Conservation (phyloP, 306 rosid species). For the Luffa aegyptiaca region DNA sequence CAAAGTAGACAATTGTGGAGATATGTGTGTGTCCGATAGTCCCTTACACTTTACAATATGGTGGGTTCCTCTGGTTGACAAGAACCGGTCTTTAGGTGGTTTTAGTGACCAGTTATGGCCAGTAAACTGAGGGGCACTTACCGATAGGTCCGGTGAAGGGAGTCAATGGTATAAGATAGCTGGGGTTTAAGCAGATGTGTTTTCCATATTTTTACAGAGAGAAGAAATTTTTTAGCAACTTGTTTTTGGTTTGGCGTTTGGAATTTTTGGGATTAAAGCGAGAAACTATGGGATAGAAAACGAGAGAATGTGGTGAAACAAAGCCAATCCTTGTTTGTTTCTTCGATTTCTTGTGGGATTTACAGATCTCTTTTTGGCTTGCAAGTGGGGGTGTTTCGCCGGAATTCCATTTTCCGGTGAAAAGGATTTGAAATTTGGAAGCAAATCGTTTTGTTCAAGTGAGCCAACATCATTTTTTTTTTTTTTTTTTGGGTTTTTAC, state of each 20-base stretch:
- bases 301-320: conserved; percentile 15
- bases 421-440: conserved; percentile 24
- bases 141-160: conserved; percentile 45
- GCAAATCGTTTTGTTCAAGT: conserved; percentile 32
- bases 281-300: conserved; percentile 21
- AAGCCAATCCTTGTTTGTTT: conserved; percentile 8
- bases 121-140: conserved; percentile 19
- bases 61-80: conserved; percentile 37
- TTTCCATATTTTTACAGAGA: background rate
- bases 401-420: conserved; percentile 17
- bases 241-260: background rate
- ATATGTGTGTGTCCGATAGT: too few species aligned
- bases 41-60: background rate
- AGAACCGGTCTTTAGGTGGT: conserved; percentile 66
- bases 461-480: conserved; percentile 26
- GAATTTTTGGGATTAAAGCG: background rate
- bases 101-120: conserved; percentile 40
- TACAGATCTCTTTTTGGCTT: conserved; percentile 38
- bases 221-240: background rate
- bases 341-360: conserved; percentile 23
- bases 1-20: too few species aligned
- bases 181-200: conserved; percentile 56
- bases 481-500: background rate
- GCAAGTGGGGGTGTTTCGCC: conserved; percentile 17
- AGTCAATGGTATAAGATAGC: conserved; percentile 58